Conservation (phyloP, 805 yeast species). For the Ogataea trehaloabstinens region DNA sequence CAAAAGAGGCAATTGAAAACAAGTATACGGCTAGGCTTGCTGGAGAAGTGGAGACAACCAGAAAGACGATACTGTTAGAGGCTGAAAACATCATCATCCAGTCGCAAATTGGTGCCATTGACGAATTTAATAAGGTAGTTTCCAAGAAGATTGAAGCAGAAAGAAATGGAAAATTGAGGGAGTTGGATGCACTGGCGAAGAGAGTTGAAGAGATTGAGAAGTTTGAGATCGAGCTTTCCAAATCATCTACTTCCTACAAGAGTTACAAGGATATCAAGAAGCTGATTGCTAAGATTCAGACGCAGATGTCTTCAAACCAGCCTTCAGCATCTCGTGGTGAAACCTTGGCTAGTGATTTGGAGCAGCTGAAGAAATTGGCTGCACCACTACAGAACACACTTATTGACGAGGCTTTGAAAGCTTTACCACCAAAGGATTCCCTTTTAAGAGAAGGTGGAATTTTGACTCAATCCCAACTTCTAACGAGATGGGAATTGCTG, state of each 20-base stretch:
- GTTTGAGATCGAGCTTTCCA: slow-evolving; percentile 44
- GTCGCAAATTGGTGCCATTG: slow-evolving; percentile 65
- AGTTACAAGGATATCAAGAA: slow-evolving; percentile 42
- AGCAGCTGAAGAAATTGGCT: slow-evolving; percentile 37
- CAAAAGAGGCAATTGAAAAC: slow-evolving; percentile 56
- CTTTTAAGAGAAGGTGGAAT: slow-evolving; percentile 51
- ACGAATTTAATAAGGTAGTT: slow-evolving; percentile 60
- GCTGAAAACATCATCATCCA: slow-evolving; percentile 72
- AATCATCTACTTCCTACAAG: slow-evolving; percentile 38
- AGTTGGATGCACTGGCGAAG: slow-evolving; percentile 57
- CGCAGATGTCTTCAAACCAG: slow-evolving; percentile 35
- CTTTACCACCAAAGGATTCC: slow-evolving; percentile 43
- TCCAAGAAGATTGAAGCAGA: slow-evolving; percentile 62
- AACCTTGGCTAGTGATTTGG: slow-evolving; percentile 43
- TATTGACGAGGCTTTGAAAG: slow-evolving; percentile 39
- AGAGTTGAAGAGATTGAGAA: slow-evolving; percentile 56
- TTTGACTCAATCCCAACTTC: slow-evolving; percentile 72
- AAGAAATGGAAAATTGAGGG: slow-evolving; percentile 75
- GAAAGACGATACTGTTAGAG: slow-evolving; percentile 60
- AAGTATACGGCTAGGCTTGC: slow-evolving; percentile 57
- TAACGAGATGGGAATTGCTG: slow-evolving; percentile 75
- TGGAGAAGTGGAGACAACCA: slow-evolving; percentile 66
- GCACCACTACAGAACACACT: slow-evolving; percentile 35
- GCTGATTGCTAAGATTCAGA: slow-evolving; percentile 41
- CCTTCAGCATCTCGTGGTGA: slow-evolving; percentile 42